Conservation (phyloP, 495 filamentous ascomycete genomes). For the Hypoxylon subgilvum region DNA sequence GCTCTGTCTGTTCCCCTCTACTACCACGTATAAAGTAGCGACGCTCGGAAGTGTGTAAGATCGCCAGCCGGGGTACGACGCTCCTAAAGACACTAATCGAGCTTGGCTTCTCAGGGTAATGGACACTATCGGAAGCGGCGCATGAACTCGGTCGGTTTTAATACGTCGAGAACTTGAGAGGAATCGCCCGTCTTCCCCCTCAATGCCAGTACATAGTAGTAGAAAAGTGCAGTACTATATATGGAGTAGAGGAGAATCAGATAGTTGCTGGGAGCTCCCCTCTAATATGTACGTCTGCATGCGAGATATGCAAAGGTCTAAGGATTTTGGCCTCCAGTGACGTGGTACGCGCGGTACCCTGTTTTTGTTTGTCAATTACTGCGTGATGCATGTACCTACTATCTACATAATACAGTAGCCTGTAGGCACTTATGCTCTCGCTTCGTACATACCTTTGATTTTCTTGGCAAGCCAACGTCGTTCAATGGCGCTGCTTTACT, state of each 20-base stretch:
- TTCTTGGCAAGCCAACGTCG: constrained; percentile 17
- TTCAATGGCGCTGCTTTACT: constrained; percentile 21
- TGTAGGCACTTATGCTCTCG: too few relatives aligned
- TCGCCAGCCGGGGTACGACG: constrained; percentile 31
- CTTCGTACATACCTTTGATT: constrained; percentile 13
- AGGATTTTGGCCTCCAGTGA: constrained; percentile 22
- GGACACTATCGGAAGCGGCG: constrained; percentile 3
- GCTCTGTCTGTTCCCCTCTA: too few relatives aligned
- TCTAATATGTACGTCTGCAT: constrained; percentile 13
- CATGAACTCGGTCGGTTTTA: constrained; percentile 10
- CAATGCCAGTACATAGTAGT: too few relatives aligned
- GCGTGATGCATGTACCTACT: too few relatives aligned
- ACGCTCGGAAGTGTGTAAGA: constrained; percentile 27
- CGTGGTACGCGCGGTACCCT: background rate
- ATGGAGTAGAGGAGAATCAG: background rate
- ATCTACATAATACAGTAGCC: too few relatives aligned
- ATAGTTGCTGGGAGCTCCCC: constrained; percentile 3
- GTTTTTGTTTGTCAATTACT: constrained; percentile 16
- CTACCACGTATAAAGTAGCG: too few relatives aligned
- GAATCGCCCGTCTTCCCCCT: background rate
- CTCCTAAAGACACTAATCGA: constrained; percentile 28
- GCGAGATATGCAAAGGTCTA: background rate
- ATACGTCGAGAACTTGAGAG: background rate
- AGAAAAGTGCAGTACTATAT: background rate
- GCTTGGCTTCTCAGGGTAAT: constrained; percentile 19